phyloP scores from a whole-genome alignment of 345 rosid species.

The Gossypium thurberi region DNA sequence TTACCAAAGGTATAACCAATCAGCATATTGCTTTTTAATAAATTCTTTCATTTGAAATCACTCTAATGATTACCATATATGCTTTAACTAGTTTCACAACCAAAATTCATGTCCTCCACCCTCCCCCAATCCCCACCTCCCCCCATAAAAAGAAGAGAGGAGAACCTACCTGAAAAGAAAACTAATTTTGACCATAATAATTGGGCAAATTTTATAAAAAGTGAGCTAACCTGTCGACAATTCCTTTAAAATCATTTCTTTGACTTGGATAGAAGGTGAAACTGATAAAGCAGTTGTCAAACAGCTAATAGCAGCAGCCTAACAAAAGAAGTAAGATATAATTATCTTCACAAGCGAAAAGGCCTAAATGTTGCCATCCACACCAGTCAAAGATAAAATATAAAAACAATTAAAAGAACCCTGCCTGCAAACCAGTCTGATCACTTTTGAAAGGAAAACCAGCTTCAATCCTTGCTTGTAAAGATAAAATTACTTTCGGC shows the following conservation, averaged over 20 bases:
- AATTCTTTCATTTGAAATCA: background rate
- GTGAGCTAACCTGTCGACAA: constrained; percentile 46
- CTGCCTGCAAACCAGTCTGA: constrained; percentile 70
- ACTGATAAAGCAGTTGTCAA: constrained; percentile 72
- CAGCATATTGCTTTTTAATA: background rate
- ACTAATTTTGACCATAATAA: background rate
- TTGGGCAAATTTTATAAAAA: background rate
- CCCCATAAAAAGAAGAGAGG: background rate
- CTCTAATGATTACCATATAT: background rate
- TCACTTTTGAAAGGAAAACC: constrained; percentile 61
- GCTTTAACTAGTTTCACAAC: background rate
- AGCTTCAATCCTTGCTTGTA: constrained; percentile 45
- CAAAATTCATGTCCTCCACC: background rate
- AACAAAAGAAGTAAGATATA: constrained; percentile 16
- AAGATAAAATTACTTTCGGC: constrained; percentile 52
- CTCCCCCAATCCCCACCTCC: background rate
- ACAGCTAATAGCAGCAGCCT: constrained; percentile 78
- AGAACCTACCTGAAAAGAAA: background rate
- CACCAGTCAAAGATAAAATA: background rate
- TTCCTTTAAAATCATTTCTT: constrained; percentile 61
- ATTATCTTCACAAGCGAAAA: constrained; percentile 1
- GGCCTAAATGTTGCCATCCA: background rate
- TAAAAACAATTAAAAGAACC: constrained; percentile 22
- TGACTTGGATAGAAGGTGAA: constrained; percentile 53
- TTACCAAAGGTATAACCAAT: background rate